Evolutionary conservation across 2,329 filamentous ascomycete species (phyloP).

Genomic region (Cladobotryum protrusum): DNA sequence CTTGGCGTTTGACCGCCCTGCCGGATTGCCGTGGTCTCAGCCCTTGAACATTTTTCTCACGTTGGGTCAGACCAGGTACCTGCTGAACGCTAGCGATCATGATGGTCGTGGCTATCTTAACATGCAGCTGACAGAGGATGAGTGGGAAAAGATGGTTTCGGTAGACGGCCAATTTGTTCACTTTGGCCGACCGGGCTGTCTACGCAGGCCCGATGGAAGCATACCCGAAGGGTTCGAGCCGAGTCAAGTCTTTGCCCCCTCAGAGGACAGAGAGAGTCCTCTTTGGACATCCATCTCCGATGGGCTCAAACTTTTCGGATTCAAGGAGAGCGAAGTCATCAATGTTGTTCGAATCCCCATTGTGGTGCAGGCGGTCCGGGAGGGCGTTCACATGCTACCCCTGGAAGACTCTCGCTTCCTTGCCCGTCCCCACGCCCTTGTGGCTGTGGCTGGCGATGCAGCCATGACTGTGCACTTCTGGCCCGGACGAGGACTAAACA

Average conservation of each 20-base stretch:
- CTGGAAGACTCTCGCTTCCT: constrained; percentile 20
- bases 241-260: constrained; percentile 27
- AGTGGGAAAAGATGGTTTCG: constrained; percentile 29
- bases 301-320: constrained; percentile 31
- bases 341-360: constrained; percentile 32
- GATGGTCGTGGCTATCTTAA: constrained; percentile 30
- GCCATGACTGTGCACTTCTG: constrained; percentile 33
- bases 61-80: constrained; percentile 29
- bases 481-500: constrained; percentile 31
- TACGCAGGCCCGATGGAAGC: constrained; percentile 22
- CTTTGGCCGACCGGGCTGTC: constrained; percentile 27
- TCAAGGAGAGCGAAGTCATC: constrained; percentile 30
- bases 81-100: constrained; percentile 30
- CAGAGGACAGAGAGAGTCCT: constrained; percentile 21
- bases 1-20: constrained; percentile 27
- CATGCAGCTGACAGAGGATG: constrained; percentile 31
- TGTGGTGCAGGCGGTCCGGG: constrained; percentile 28
- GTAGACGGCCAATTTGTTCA: constrained; percentile 27
- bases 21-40: constrained; percentile 29
- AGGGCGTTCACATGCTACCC: constrained; percentile 25
- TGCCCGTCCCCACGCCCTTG: constrained; percentile 25
- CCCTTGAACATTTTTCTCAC: constrained; percentile 32
- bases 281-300: constrained; percentile 29
- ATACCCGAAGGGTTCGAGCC: constrained; percentile 25
- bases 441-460: constrained; percentile 29